Evolutionary conservation across 1,139 yeast species (phyloP).

Genomic region (Arxiozyma slooffiae): DNA sequence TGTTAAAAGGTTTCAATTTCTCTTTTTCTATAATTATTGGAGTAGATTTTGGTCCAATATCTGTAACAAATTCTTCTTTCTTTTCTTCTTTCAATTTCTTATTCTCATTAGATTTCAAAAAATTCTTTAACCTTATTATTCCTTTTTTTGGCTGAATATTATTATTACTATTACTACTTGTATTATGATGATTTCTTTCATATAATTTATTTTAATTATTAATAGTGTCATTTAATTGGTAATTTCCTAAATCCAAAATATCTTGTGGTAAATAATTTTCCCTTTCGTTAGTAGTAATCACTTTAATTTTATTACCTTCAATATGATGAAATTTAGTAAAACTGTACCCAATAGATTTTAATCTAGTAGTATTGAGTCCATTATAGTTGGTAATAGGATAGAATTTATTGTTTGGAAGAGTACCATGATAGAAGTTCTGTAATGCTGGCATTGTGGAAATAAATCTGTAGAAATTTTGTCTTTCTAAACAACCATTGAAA

Average conservation of each 20-base stretch:
- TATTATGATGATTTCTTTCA: conserved; percentile 17
- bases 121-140: conserved; percentile 18
- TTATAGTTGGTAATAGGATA: too few species aligned
- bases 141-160: conserved; percentile 24
- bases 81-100: background rate
- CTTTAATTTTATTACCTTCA: background rate
- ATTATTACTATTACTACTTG: conserved; percentile 4
- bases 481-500: conserved; percentile 32
- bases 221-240: conserved; percentile 21
- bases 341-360: background rate
- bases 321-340: background rate
- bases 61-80: background rate
- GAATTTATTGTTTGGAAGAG: background rate
- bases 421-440: conserved; percentile 16
- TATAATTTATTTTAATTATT: conserved; percentile 26
- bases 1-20: background rate
- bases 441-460: conserved; percentile 30
- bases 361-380: conserved; percentile 1
- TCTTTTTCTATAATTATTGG: background rate
- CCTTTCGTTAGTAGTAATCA: conserved; percentile 3
- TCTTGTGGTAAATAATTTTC: conserved; percentile 21
- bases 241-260: conserved; percentile 19
- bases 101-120: conserved; percentile 5
- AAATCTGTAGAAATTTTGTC: conserved; percentile 32
- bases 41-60: background rate